These are phyloP conservation scores for Globisporangium solare DNA, from an alignment of 352 stramenopile genomes.

Conservation along the genomic window DNA sequence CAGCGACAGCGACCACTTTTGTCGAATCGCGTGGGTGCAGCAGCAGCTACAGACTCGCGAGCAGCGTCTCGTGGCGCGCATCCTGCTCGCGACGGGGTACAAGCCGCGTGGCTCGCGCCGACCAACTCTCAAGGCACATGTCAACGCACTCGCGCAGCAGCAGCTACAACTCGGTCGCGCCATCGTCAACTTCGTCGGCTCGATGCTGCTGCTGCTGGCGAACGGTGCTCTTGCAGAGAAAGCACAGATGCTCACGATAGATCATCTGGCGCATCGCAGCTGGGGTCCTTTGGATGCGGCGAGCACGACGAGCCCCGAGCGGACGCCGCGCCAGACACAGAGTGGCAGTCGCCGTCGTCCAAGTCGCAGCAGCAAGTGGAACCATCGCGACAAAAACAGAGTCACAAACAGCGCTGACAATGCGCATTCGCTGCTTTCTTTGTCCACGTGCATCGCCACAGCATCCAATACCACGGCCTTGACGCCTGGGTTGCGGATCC, in stretches of 20 bases:
- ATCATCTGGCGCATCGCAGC: not conserved
- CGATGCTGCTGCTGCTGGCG: not conserved
- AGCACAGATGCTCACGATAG: slow-evolving; percentile 24
- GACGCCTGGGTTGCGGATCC: not conserved
- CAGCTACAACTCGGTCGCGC: not conserved
- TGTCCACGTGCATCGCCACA: not conserved
- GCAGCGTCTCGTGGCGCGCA: not conserved
- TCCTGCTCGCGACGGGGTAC: not conserved
- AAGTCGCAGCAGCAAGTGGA: slow-evolving; percentile 3
- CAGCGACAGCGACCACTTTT: not conserved
- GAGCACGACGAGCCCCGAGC: not conserved
- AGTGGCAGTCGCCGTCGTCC: not conserved
- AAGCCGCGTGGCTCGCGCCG: not conserved
- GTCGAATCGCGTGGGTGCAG: not conserved
- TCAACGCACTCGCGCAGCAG: slow-evolving; percentile 4
- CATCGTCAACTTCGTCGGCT: not conserved
- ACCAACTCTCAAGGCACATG: not conserved
- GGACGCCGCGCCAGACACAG: slow-evolving; percentile 6
- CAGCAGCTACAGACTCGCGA: not conserved
- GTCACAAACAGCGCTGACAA: not conserved
- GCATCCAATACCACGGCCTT: not conserved
- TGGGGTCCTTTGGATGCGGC: too few relatives aligned
- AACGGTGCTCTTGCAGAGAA: slow-evolving; percentile 11
- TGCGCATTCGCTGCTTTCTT: too few relatives aligned
- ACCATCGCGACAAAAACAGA: not conserved